A percentile compares a stretch with the other conserved stretches of the same genome.
Evolutionary conservation across 2,329 filamentous ascomycete genomes (phyloP).

Genomic region (Aureobasidium subglaciale): DNA sequence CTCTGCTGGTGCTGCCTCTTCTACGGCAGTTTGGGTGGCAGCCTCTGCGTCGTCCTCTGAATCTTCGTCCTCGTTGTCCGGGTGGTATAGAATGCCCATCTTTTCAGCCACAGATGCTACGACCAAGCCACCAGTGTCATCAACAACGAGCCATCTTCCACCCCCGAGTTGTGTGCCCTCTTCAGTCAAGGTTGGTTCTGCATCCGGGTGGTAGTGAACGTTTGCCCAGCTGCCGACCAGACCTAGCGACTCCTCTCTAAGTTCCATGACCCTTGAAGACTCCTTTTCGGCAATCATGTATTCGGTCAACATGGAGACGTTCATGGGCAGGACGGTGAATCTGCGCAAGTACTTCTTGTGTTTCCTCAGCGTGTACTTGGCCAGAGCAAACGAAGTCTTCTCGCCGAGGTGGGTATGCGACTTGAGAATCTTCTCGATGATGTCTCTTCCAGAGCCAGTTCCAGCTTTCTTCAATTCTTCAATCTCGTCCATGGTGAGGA

Average conservation of each 20-base stretch:
- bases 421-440: constrained; percentile 86
- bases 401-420: constrained; percentile 86
- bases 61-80: constrained; percentile 27
- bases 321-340: constrained; percentile 78
- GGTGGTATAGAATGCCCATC: constrained; percentile 68
- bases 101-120: constrained; percentile 80
- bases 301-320: constrained; percentile 66
- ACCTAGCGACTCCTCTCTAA: constrained; percentile 76
- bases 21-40: constrained; percentile 14
- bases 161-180: constrained; percentile 34
- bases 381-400: constrained; percentile 87
- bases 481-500: constrained; percentile 64
- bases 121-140: constrained; percentile 78
- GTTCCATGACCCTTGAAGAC: constrained; percentile 70
- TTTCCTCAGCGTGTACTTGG: constrained; percentile 94
- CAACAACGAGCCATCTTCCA: constrained; percentile 72
- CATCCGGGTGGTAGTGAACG: constrained; percentile 62
- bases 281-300: constrained; percentile 78
- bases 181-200: constrained; percentile 16
- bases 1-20: background rate
- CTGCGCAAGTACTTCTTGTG: constrained; percentile 86
- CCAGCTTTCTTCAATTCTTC: constrained; percentile 65
- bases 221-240: constrained; percentile 85
- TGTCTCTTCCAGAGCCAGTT: constrained; percentile 72
- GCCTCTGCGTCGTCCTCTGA: constrained; percentile 24